Conservation (phyloP, 2,329 filamentous ascomycete species). For the Alternaria triticina region DNA sequence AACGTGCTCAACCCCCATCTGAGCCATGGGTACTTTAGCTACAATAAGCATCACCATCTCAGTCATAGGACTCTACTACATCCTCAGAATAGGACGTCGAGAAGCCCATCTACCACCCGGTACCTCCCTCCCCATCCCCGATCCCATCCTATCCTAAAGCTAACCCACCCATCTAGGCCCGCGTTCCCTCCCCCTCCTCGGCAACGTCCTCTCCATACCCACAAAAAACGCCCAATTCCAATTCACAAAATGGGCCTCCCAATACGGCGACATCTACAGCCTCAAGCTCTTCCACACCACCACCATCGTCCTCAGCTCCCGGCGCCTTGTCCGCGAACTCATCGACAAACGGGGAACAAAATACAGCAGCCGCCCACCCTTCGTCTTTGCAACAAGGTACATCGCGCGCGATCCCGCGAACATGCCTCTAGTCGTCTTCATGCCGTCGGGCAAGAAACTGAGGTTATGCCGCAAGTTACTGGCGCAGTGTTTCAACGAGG, state of each 20-base stretch:
- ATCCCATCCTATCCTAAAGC: not conserved
- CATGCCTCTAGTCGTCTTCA: constrained; percentile 46
- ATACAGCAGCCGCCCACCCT: constrained; percentile 8
- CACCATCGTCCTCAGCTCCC: constrained; percentile 8
- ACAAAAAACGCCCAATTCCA: constrained; percentile 2
- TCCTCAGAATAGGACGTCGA: not conserved
- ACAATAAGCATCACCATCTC: not conserved
- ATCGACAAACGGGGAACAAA: constrained; percentile 8
- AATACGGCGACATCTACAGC: constrained; percentile 16
- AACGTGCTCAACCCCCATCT: not conserved
- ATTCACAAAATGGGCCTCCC: constrained; percentile 31
- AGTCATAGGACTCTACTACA: not conserved
- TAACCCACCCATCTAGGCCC: constrained; percentile 7
- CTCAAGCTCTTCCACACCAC: constrained; percentile 9
- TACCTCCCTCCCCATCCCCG: not conserved
- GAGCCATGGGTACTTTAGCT: not conserved
- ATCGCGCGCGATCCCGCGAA: constrained; percentile 55
- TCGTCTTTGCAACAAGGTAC: constrained; percentile 34
- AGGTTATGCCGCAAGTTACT: constrained; percentile 54
- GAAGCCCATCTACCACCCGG: not conserved
- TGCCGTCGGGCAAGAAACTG: constrained; percentile 57
- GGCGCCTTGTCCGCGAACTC: constrained; percentile 6
- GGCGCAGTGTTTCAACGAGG: constrained; percentile 56
- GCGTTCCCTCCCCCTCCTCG: constrained; percentile 6
- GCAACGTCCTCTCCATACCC: constrained; percentile 8